phyloP scores from a whole-genome alignment of 805 yeast genomes.

The Sugiyamaella qingdaonensis region DNA sequence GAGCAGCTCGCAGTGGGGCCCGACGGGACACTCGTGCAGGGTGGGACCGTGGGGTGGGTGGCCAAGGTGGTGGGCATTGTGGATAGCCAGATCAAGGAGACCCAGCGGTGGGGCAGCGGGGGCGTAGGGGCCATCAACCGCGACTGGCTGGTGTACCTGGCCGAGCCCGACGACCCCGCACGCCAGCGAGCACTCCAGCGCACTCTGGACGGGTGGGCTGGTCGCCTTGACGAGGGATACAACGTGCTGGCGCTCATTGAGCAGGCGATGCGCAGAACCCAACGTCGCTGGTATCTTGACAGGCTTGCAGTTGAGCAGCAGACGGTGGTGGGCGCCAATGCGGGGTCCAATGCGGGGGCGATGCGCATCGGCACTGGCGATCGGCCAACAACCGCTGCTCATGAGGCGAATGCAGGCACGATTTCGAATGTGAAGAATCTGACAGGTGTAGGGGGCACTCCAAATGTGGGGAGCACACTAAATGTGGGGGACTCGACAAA shows the following conservation, averaged over 20 bases:
- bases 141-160: not conserved
- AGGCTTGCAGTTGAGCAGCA: not conserved
- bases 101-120: slow-evolving; percentile 29
- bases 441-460: slow-evolving; percentile 1
- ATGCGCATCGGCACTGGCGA: too few species aligned
- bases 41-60: slow-evolving; percentile 28
- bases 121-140: slow-evolving; percentile 12
- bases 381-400: too few species aligned
- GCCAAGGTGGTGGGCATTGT: slow-evolving; percentile 21
- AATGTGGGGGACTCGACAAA: too few species aligned
- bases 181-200: not conserved
- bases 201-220: not conserved
- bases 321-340: not conserved
- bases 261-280: slow-evolving; percentile 19
- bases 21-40: slow-evolving; percentile 21
- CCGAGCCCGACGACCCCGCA: not conserved
- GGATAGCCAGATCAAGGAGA: slow-evolving; percentile 24
- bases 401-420: too few species aligned
- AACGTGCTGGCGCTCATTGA: slow-evolving; percentile 26
- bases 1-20: slow-evolving; percentile 27
- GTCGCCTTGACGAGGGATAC: slow-evolving; percentile 25
- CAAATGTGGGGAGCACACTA: too few species aligned
- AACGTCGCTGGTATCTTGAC: slow-evolving; percentile 28
- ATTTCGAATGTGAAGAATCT: not conserved
- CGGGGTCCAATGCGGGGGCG: too few species aligned